A percentile compares a stretch with the other conserved stretches of the same genome.
These are phyloP conservation scores for Diaporthe caulivora DNA, from an alignment of 2,329 filamentous ascomycete species.

Conservation along the genomic window DNA sequence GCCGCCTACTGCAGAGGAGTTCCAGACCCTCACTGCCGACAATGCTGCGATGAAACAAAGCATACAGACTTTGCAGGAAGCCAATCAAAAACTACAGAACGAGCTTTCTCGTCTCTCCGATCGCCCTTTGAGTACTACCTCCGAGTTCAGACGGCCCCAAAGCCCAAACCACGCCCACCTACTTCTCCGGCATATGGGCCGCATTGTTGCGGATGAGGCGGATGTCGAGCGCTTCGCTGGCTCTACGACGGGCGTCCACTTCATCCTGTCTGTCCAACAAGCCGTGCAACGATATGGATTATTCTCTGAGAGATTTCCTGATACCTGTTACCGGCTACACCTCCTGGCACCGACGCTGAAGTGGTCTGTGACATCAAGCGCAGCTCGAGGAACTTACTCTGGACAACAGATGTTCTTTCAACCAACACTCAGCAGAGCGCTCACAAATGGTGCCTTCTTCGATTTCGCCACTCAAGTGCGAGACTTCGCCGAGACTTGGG, in stretches of 20 bases:
- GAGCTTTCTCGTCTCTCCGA: neutral
- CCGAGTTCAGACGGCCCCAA: neutral
- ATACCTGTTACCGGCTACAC: slow-evolving; percentile 26
- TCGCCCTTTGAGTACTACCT: neutral
- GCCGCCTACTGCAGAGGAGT: slow-evolving; percentile 5
- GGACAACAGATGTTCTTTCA: slow-evolving; percentile 2
- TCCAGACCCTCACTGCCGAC: neutral
- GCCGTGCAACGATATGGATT: slow-evolving; percentile 3
- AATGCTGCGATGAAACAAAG: slow-evolving; percentile 2
- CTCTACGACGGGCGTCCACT: slow-evolving; percentile 15
- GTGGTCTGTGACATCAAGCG: neutral
- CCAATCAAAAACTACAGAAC: neutral
- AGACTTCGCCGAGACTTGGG: neutral
- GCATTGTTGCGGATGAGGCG: slow-evolving; percentile 12
- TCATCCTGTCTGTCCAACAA: slow-evolving; percentile 30
- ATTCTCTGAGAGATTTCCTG: neutral
- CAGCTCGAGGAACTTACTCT: neutral
- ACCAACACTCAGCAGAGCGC: neutral
- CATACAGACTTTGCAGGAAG: neutral
- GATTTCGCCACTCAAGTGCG: neutral
- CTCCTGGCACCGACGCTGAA: neutral
- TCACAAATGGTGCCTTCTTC: neutral
- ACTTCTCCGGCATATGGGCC: slow-evolving; percentile 23
- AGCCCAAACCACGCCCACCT: neutral
- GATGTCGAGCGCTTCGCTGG: slow-evolving; percentile 24